Conservation (phyloP, 371 early-diverging fungal genomes). For the Rhizomucor pusillus region DNA sequence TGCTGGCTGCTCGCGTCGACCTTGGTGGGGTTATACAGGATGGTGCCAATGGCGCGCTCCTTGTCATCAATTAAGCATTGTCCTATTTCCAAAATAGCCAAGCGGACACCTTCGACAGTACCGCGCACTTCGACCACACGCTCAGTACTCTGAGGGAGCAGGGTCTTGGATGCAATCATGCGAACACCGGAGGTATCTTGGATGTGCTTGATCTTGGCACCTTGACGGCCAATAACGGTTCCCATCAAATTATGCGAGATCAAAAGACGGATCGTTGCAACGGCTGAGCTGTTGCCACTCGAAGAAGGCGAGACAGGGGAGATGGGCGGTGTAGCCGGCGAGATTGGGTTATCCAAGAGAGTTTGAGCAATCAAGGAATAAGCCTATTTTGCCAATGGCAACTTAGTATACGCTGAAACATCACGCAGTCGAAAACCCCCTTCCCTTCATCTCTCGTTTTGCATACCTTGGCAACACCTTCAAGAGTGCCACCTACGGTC, state of each 20-base stretch:
- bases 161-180: conserved; percentile 82
- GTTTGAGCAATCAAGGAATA: conserved; percentile 69
- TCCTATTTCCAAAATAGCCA: conserved; percentile 73
- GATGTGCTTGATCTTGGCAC: conserved; percentile 84
- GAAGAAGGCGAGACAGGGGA: conserved; percentile 18
- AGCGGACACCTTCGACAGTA: conserved; percentile 65
- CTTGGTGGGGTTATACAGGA: conserved; percentile 48
- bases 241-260: conserved; percentile 88
- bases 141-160: conserved; percentile 85
- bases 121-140: conserved; percentile 84
- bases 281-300: conserved; percentile 2
- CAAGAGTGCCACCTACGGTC: conserved; percentile 77
- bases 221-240: conserved; percentile 85
- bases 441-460: background rate
- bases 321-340: conserved; percentile 29
- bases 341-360: conserved; percentile 66
- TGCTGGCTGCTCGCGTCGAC: conserved; percentile 12
- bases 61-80: conserved; percentile 48
- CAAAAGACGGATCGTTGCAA: conserved; percentile 65
- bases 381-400: conserved; percentile 11
- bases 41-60: conserved; percentile 48
- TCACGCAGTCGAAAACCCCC: background rate
- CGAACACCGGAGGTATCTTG: conserved; percentile 81
- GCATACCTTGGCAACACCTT: conserved; percentile 68
- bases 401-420: too few relatives aligned